These are phyloP conservation scores for Gypsophila paniculata DNA, from an alignment of 179 eudicot species.

Conservation along the genomic window DNA sequence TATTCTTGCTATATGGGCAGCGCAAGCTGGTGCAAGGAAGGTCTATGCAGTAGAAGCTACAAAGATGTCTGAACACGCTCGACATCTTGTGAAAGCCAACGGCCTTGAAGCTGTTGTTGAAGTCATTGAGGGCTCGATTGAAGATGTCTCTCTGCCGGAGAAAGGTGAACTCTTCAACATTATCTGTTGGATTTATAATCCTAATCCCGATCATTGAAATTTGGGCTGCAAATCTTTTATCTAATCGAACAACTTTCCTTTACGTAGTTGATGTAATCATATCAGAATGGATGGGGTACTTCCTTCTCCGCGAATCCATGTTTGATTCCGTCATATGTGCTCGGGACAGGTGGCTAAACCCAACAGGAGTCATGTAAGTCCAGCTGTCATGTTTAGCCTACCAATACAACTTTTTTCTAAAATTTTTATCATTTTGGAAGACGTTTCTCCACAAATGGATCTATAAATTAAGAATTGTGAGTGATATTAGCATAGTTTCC, in stretches of 20 bases:
- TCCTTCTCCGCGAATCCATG: constrained; percentile 98
- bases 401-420: too few relatives aligned
- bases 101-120: constrained; percentile 66
- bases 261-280: constrained; percentile 87
- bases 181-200: neutral
- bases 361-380: constrained; percentile 88
- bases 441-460: neutral
- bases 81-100: constrained; percentile 79
- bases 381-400: neutral
- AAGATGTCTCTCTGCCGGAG: constrained; percentile 79
- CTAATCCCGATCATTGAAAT: neutral
- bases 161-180: constrained; percentile 47
- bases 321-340: constrained; percentile 95
- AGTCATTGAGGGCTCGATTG: constrained; percentile 94
- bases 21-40: constrained; percentile 96
- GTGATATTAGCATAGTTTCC: neutral
- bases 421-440: neutral
- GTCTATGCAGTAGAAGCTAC: constrained; percentile 99
- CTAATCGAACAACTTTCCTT: constrained; percentile 21
- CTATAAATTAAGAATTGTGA: neutral
- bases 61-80: constrained; percentile 90
- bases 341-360: constrained; percentile 93
- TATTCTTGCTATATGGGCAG: constrained; percentile 95
- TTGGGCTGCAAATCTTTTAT: neutral
- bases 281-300: constrained; percentile 99